Evolutionary conservation across 768 basidiomycete genomes (phyloP).

Genomic region (Lentinula detonsa): DNA sequence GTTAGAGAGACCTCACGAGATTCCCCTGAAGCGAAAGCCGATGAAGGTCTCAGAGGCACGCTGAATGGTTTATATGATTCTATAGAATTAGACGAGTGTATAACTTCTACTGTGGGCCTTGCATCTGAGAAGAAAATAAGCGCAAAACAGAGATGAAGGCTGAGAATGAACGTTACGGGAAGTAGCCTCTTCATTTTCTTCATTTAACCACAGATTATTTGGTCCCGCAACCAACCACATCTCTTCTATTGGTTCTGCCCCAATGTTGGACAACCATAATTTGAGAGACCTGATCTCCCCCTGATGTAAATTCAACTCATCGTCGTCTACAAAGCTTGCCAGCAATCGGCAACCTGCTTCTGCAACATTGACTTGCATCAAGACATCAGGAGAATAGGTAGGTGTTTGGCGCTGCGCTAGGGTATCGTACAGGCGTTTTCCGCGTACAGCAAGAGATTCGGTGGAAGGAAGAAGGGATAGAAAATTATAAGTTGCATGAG

Average conservation of each 20-base stretch:
- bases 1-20: conserved; percentile 45
- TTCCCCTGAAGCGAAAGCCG: conserved; percentile 39
- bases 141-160: not conserved
- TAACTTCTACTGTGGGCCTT: conserved; percentile 25
- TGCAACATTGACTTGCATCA: conserved; percentile 56
- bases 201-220: conserved; percentile 52
- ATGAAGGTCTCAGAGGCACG: conserved; percentile 31
- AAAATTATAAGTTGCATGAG: conserved; percentile 60
- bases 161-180: conserved; percentile 1
- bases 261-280: conserved; percentile 63
- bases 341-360: conserved; percentile 60
- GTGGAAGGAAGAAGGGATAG: conserved; percentile 62
- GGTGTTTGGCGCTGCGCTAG: conserved; percentile 59
- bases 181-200: conserved; percentile 17
- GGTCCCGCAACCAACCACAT: conserved; percentile 63
- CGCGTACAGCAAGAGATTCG: conserved; percentile 67
- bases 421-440: conserved; percentile 73
- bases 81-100: conserved; percentile 50
- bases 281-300: conserved; percentile 59
- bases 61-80: conserved; percentile 35
- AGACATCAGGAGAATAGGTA: conserved; percentile 65
- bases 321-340: conserved; percentile 50
- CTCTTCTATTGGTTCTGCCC: conserved; percentile 53
- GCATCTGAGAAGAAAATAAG: conserved; percentile 3
- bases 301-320: conserved; percentile 46